phyloP scores from a whole-genome alignment of 768 basidiomycete genomes.

The Termitomyces sp. region DNA sequence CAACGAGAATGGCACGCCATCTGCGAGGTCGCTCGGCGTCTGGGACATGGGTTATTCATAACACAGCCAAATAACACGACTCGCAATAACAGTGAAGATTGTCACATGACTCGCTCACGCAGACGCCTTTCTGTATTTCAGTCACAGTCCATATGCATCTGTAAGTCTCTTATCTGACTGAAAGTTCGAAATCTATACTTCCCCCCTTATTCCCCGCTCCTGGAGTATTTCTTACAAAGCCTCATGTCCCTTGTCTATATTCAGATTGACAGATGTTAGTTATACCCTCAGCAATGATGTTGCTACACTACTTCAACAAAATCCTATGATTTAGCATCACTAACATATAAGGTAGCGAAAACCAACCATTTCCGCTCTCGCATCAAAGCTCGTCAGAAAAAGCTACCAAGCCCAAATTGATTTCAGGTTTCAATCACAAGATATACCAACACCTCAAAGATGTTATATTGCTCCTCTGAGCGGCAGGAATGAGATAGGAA shows the following conservation, averaged over 20 bases:
- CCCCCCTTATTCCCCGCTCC: too few species aligned
- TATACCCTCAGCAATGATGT: neutral
- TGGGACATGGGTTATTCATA: constrained; percentile 13
- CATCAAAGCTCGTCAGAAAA: neutral
- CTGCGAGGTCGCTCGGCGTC: constrained; percentile 6
- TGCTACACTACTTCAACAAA: neutral
- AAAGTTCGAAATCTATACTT: too few species aligned
- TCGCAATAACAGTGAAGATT: neutral
- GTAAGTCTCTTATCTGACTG: too few species aligned
- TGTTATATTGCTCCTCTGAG: constrained; percentile 10
- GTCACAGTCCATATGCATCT: too few species aligned
- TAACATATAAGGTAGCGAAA: too few species aligned
- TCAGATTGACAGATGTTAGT: neutral
- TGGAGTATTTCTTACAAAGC: neutral
- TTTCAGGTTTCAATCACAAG: neutral
- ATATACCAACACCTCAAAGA: neutral
- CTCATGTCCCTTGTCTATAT: neutral
- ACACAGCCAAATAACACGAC: constrained; percentile 2
- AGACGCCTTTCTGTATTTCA: too few species aligned
- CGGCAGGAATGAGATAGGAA: constrained; percentile 2
- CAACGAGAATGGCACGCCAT: constrained; percentile 25
- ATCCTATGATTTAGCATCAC: neutral
- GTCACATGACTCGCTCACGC: neutral
- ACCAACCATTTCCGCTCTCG: too few species aligned
- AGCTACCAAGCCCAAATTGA: too few species aligned